Conservation (phyloP, 768 basidiomycete genomes). For the Omphalotus guepiniiformis region DNA sequence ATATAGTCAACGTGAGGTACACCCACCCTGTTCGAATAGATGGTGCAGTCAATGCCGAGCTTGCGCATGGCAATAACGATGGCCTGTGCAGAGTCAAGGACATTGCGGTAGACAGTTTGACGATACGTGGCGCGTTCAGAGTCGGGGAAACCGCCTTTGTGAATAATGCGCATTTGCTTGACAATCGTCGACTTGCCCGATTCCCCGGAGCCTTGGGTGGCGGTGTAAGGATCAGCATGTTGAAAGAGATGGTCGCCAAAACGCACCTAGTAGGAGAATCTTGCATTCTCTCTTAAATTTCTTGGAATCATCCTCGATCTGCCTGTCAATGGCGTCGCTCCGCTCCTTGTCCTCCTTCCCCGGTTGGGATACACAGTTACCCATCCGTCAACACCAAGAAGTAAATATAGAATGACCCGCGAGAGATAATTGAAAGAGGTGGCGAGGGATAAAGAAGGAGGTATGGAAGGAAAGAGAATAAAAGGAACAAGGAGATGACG, state of each 20-base stretch:
- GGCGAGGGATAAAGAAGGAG: not conserved
- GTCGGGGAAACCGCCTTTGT: constrained; percentile 82
- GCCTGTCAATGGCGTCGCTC: constrained; percentile 75
- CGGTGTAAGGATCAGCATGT: not conserved
- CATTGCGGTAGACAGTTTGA: constrained; percentile 78
- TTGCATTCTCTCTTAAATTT: constrained; percentile 87
- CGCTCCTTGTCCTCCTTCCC: constrained; percentile 57
- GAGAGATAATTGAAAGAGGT: not conserved
- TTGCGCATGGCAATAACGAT: constrained; percentile 84
- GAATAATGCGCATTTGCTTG: constrained; percentile 99
- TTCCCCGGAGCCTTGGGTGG: constrained; percentile 77
- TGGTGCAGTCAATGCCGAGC: constrained; percentile 73
- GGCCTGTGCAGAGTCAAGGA: constrained; percentile 85
- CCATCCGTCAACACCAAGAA: constrained; percentile 39
- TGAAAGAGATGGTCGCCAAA: not conserved
- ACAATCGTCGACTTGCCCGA: constrained; percentile 95
- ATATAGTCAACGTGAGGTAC: not conserved
- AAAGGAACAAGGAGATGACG: not conserved
- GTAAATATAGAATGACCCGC: not conserved
- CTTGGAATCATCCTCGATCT: constrained; percentile 82
- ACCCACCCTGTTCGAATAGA: constrained; percentile 58
- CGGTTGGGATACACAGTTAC: constrained; percentile 59
- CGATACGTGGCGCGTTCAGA: constrained; percentile 76
- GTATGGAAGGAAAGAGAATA: not conserved
- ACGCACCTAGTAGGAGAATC: constrained; percentile 85